A percentile compares a stretch with the other conserved stretches of the same genome.
phyloP scores from a whole-genome alignment of 1,284 basidiomycete genomes.

The Trichosporon faecale region DNA sequence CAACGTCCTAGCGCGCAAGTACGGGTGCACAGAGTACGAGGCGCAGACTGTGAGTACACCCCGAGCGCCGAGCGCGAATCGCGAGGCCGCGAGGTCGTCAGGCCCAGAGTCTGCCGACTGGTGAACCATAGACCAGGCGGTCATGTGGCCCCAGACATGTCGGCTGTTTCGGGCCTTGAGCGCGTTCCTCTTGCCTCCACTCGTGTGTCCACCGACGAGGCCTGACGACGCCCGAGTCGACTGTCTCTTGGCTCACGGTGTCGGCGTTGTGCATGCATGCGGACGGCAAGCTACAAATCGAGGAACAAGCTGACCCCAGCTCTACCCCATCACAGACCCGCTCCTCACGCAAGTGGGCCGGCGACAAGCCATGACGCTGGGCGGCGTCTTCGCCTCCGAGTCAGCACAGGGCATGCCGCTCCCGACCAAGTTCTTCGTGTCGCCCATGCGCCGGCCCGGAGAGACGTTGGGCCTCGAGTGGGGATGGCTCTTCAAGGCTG shows the following conservation, averaged over 20 bases:
- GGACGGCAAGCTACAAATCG: not conserved
- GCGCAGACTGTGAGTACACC: constrained; percentile 18
- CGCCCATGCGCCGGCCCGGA: constrained; percentile 35
- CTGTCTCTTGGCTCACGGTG: too few relatives aligned
- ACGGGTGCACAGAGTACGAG: constrained; percentile 23
- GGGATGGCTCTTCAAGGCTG: constrained; percentile 30
- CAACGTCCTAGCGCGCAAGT: constrained; percentile 30
- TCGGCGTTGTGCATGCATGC: not conserved
- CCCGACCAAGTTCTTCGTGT: constrained; percentile 34
- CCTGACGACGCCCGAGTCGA: too few relatives aligned
- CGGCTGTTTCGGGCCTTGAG: not conserved
- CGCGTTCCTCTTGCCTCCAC: not conserved
- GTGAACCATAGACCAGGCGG: too few relatives aligned
- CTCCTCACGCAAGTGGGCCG: constrained; percentile 30
- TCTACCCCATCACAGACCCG: constrained; percentile 34
- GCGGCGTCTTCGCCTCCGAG: constrained; percentile 28
- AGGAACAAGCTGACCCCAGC: constrained; percentile 16
- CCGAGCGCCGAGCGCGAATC: too few relatives aligned
- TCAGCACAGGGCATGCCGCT: constrained; percentile 31
- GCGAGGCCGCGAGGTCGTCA: too few relatives aligned
- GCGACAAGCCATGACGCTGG: constrained; percentile 29
- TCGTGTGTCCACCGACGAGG: too few relatives aligned
- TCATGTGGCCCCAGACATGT: not conserved
- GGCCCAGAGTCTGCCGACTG: too few relatives aligned
- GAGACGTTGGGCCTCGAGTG: constrained; percentile 39